Percentiles rank a stretch among this genome's conserved stretches.
Conservation (phyloP, 2,329 filamentous ascomycete genomes). For the Lasiodiplodia hormozganensis region DNA sequence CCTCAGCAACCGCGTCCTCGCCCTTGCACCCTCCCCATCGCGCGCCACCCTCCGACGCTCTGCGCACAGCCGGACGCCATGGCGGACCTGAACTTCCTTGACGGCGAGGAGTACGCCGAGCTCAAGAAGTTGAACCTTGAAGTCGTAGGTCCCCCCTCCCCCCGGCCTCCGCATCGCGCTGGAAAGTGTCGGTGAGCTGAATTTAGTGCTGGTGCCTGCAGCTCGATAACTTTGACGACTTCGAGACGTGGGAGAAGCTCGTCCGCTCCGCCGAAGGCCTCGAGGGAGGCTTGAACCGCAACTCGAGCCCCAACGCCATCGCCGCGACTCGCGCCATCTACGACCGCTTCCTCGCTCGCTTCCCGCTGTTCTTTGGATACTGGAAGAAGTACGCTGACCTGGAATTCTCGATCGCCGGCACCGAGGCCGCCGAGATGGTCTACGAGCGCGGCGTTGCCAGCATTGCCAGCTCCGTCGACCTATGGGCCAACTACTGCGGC, state of each 20-base stretch:
- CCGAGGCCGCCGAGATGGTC: conserved; percentile 97
- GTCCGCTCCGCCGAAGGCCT: conserved; percentile 81
- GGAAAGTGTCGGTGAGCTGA: not conserved
- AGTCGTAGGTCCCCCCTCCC: conserved; percentile 67
- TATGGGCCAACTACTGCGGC: conserved; percentile 96
- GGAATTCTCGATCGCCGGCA: conserved; percentile 95
- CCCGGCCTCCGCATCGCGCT: not conserved
- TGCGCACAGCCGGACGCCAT: conserved; percentile 19
- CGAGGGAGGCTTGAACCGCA: conserved; percentile 93
- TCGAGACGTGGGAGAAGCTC: conserved; percentile 93
- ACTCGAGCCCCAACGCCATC: conserved; percentile 93
- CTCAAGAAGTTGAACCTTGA: conserved; percentile 79
- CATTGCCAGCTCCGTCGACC: conserved; percentile 90
- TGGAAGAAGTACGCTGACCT: conserved; percentile 99
- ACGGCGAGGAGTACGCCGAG: conserved; percentile 82
- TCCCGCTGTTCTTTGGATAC: conserved; percentile 94
- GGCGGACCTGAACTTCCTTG: conserved; percentile 60
- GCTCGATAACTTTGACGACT: conserved; percentile 81
- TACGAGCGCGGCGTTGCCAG: conserved; percentile 95
- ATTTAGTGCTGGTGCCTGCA: conserved; percentile 38
- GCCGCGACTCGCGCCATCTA: conserved; percentile 85
- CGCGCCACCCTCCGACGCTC: not conserved
- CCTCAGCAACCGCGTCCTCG: not conserved
- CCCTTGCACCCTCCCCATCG: not conserved
- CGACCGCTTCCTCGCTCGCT: conserved; percentile 92